A percentile compares a stretch with the other conserved stretches of the same genome.
Conservation (phyloP, 257 asterid genomes). For the Capsicum pubescens region DNA sequence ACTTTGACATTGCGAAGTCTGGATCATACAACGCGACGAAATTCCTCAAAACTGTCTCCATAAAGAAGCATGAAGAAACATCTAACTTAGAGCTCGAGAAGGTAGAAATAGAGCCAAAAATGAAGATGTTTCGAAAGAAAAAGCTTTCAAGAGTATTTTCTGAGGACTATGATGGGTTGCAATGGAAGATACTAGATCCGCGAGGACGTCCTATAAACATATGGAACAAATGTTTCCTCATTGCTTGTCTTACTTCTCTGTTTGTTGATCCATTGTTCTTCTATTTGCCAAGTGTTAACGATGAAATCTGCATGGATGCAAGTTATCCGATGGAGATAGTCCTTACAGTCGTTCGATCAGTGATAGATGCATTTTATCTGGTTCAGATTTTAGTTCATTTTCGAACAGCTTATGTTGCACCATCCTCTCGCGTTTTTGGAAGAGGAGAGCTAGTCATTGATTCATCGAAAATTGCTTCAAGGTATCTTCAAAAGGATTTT, state of each 20-base stretch:
- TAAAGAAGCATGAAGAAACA: conserved; percentile 16
- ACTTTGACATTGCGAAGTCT: conserved; percentile 38
- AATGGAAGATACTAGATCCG: conserved; percentile 65
- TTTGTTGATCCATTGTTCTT: conserved; percentile 73
- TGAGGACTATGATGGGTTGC: conserved; percentile 58
- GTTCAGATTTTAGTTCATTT: conserved; percentile 57
- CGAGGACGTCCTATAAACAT: conserved; percentile 52
- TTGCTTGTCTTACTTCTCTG: conserved; percentile 59
- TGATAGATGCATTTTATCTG: conserved; percentile 53
- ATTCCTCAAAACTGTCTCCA: background rate
- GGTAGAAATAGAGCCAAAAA: conserved; percentile 23
- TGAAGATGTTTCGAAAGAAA: conserved; percentile 42
- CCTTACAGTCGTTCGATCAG: conserved; percentile 57
- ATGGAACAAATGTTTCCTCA: conserved; percentile 63
- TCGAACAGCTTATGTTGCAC: conserved; percentile 69
- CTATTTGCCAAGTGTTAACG: conserved; percentile 54
- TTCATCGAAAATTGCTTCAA: conserved; percentile 57
- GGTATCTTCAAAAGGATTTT: conserved; percentile 57
- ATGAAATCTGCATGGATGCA: conserved; percentile 58
- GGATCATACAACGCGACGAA: conserved; percentile 8
- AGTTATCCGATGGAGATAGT: conserved; percentile 49
- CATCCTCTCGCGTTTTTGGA: conserved; percentile 76
- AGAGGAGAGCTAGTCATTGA: conserved; percentile 74
- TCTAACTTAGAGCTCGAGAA: conserved; percentile 10
- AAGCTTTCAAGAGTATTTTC: conserved; percentile 68